A percentile compares a stretch with the other conserved stretches of the same genome.
Evolutionary conservation across 2,329 filamentous ascomycete genomes (phyloP).

Genomic region (Aspergillus oerlinghausenensis): DNA sequence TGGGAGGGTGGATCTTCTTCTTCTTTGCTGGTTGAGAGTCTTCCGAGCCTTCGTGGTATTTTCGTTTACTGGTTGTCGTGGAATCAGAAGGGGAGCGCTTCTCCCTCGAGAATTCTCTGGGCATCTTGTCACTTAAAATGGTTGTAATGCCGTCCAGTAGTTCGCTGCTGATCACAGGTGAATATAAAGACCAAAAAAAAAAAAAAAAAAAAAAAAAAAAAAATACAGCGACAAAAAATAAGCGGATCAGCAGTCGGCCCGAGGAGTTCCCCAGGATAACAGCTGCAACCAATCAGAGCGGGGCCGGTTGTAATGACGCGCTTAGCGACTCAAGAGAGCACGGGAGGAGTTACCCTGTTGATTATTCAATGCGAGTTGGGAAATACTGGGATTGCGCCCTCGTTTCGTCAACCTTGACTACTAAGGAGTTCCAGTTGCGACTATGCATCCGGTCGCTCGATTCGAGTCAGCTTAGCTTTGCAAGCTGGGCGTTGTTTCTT

Average conservation of each 20-base stretch:
- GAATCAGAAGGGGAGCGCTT: background rate
- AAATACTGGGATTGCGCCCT: background rate
- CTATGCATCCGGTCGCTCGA: background rate
- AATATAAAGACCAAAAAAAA: background rate
- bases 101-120: conserved; percentile 11
- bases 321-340: background rate
- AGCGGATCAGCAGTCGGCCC: conserved; percentile 29
- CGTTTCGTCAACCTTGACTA: conserved; percentile 1
- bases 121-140: conserved; percentile 7
- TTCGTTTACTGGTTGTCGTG: conserved; percentile 20
- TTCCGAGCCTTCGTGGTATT: conserved; percentile 22
- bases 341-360: background rate
- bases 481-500: background rate
- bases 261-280: conserved; percentile 19
- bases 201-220: too few species aligned
- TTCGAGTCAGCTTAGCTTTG: background rate
- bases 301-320: conserved; percentile 11
- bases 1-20: conserved; percentile 25
- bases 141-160: background rate
- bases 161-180: background rate
- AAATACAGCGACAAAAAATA: conserved; percentile 16
- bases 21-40: conserved; percentile 25
- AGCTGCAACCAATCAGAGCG: conserved; percentile 22
- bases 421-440: background rate
- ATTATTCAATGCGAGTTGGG: background rate